Evolutionary conservation across 1,284 basidiomycete genomes (phyloP).

Genomic region (Cutaneotrichosporon sp.): DNA sequence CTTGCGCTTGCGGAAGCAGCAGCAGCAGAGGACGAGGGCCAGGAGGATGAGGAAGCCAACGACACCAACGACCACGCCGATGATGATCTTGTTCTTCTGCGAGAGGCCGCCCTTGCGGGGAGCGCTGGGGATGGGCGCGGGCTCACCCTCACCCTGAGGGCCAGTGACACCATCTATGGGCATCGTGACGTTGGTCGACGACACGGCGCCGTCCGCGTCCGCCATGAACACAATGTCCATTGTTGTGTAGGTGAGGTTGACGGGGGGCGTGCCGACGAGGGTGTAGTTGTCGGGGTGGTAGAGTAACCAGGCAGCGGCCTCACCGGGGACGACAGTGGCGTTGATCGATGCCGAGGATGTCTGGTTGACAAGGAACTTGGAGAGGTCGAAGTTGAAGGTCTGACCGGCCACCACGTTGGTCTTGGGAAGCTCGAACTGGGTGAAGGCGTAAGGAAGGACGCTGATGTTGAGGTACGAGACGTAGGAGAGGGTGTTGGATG

Average conservation of each 20-base stretch:
- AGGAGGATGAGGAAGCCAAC: conserved; percentile 31
- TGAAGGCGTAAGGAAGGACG: conserved; percentile 55
- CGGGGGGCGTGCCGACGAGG: conserved; percentile 45
- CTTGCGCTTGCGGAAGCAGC: conserved; percentile 41
- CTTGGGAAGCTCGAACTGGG: conserved; percentile 49
- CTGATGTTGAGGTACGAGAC: conserved; percentile 48
- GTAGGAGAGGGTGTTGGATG: conserved; percentile 39
- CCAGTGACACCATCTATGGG: conserved; percentile 34
- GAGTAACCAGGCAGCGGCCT: conserved; percentile 52
- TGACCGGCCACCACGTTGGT: conserved; percentile 43
- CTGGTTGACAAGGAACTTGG: conserved; percentile 39
- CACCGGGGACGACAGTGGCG: conserved; percentile 42
- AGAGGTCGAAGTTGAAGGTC: conserved; percentile 39
- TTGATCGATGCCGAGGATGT: conserved; percentile 28
- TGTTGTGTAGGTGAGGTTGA: conserved; percentile 34
- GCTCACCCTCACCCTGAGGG: conserved; percentile 18
- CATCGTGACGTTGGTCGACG: conserved; percentile 36
- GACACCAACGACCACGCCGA: conserved; percentile 49
- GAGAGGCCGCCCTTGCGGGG: conserved; percentile 37
- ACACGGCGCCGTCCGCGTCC: conserved; percentile 24
- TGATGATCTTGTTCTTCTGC: conserved; percentile 43
- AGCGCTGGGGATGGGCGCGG: conserved; percentile 30
- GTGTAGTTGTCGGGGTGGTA: conserved; percentile 48
- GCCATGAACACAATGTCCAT: conserved; percentile 45
- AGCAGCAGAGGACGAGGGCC: conserved; percentile 42